phyloP scores from a whole-genome alignment of 2,329 filamentous ascomycete genomes.

The Malbranchea cinnamomea region DNA sequence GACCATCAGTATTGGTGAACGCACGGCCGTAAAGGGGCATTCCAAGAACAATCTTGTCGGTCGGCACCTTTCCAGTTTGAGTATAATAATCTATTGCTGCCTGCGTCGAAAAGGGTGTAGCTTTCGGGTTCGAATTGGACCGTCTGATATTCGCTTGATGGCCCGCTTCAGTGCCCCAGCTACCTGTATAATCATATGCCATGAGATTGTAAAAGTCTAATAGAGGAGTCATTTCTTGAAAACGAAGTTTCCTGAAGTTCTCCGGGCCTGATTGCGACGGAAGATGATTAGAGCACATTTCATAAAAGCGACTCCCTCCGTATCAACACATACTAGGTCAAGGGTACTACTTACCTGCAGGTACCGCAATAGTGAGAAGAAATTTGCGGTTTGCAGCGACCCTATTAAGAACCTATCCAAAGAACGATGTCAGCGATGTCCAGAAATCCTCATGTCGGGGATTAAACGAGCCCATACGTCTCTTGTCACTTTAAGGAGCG shows the following conservation, averaged over 20 bases:
- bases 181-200: constrained; percentile 77
- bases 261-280: constrained; percentile 17
- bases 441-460: neutral
- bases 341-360: constrained; percentile 21
- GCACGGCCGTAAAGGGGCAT: constrained; percentile 92
- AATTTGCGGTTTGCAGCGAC: constrained; percentile 31
- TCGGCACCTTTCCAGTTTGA: constrained; percentile 41
- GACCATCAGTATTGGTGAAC: constrained; percentile 65
- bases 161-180: constrained; percentile 57
- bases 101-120: constrained; percentile 65
- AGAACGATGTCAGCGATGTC: neutral
- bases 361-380: constrained; percentile 35
- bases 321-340: neutral
- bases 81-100: constrained; percentile 59
- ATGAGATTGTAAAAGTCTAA: constrained; percentile 47
- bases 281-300: neutral
- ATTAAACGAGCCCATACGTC: constrained; percentile 15
- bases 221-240: constrained; percentile 30
- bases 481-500: constrained; percentile 28
- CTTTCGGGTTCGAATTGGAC: constrained; percentile 40
- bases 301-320: neutral
- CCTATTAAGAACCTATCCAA: constrained; percentile 19
- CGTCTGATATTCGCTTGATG: constrained; percentile 71
- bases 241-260: constrained; percentile 28
- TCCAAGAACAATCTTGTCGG: constrained; percentile 68